Base-by-base conservation (phyloP, 768 basidiomycete species). In the Cystofilobasidium bisporidii region DNA sequence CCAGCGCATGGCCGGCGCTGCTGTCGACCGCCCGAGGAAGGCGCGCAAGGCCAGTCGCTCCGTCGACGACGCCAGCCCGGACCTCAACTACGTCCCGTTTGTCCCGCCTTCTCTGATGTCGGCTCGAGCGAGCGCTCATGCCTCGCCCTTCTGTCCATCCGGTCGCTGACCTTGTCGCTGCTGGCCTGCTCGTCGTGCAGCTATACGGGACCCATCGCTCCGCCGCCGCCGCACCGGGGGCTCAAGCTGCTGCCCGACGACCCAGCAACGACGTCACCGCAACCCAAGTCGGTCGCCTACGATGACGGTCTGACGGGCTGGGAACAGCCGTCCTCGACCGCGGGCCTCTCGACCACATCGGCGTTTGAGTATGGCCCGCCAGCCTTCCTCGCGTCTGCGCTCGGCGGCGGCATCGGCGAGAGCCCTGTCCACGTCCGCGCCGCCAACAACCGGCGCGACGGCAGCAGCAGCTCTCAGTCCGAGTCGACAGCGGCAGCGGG, bases 391-490 rank as follows among this genome's bases (percentile, higher is more conserved):
- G 53, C 28, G 14, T 56, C 53, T 6, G 28, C 15, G 8, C 53
- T 32, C 53, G 53, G 53, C 26, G 53, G 53, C 8, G 53, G 53
- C 28, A 56, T 56, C 30, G 53, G 53, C 53, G 53, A 56, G 53
- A 56, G 53, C 17, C 53, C 53, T 2, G 28, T 28, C 8, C 26
- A 56, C 53, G 53, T 56, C 28, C 53, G 53, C 30, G 18, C 17
- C 14, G 30, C 26, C 28, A 32, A 30, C 3, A 5, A 5, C 18
- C 53, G 53, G 18, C 26, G 53, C 18, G 53, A 56, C 18, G 53
- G 53, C 53, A 56, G 53, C 53, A 30, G 53, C 53, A 30, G 28
- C 14, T 56, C 53, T 11, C 28, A 56, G 12, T 30, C 53, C 14
- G 30, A 48, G 10, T 24, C n/a, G 47, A 5, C n/a, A n/a, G n/a